Evolutionary conservation across 2,329 filamentous ascomycete species (phyloP).

Genomic region (Colletotrichum simmondsii): DNA sequence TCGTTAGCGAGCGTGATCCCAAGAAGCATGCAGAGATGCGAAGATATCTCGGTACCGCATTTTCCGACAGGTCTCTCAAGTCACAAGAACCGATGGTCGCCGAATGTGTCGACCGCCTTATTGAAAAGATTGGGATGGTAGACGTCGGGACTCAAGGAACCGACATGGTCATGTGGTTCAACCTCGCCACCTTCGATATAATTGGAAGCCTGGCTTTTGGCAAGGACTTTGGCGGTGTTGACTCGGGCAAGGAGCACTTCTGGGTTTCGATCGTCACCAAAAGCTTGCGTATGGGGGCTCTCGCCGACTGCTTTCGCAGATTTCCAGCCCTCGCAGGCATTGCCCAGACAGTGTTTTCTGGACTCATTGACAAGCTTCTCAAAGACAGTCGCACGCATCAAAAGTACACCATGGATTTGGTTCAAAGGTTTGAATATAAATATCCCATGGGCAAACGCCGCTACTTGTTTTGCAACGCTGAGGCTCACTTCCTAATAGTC

Average conservation of each 20-base stretch:
- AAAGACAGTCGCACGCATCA: not conserved
- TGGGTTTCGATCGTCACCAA: constrained; percentile 10
- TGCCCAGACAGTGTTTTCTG: not conserved
- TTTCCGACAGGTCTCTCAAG: not conserved
- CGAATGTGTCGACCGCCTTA: not conserved
- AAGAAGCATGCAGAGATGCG: not conserved
- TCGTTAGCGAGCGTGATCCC: not conserved
- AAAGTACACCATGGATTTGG: constrained; percentile 4
- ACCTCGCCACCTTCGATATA: not conserved
- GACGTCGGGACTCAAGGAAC: not conserved
- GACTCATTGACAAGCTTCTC: not conserved
- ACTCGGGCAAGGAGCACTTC: not conserved
- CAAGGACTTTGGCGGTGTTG: not conserved
- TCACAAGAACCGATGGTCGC: not conserved
- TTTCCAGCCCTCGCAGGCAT: not conserved
- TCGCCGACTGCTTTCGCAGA: constrained; percentile 11
- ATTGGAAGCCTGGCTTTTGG: not conserved
- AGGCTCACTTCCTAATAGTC: too few relatives aligned
- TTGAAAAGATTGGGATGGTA: not conserved
- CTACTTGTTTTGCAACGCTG: not conserved
- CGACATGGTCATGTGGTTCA: not conserved
- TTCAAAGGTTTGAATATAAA: not conserved
- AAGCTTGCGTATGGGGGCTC: constrained; percentile 2
- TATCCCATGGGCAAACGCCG: too few relatives aligned
- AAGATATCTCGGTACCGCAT: not conserved